phyloP scores from a whole-genome alignment of 2,329 filamentous ascomycete species.

The Monilinia fructicola region DNA sequence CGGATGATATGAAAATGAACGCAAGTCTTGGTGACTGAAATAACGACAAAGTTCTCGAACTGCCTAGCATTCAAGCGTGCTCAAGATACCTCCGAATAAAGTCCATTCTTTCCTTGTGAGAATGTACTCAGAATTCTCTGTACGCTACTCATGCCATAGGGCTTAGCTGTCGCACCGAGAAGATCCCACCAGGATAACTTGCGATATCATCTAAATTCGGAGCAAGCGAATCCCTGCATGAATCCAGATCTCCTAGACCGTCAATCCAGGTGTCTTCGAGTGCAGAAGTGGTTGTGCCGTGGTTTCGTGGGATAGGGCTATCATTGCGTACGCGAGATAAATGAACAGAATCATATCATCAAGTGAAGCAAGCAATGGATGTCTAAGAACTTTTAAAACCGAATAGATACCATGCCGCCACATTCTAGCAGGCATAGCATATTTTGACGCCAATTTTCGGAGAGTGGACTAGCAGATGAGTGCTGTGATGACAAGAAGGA shows the following conservation, averaged over 20 bases:
- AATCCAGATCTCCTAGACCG: constrained; percentile 78
- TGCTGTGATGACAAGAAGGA: not conserved
- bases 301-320: constrained; percentile 81
- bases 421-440: constrained; percentile 89
- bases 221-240: constrained; percentile 53
- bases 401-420: constrained; percentile 90
- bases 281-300: constrained; percentile 79
- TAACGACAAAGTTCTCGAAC: not conserved
- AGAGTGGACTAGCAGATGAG: not conserved
- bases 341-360: constrained; percentile 93
- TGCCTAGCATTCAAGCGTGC: not conserved
- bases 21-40: not conserved
- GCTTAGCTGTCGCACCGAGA: not conserved
- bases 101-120: not conserved
- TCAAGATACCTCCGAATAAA: not conserved
- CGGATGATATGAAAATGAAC: not conserved
- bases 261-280: constrained; percentile 86
- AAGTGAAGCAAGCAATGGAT: constrained; percentile 69
- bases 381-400: constrained; percentile 73
- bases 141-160: not conserved
- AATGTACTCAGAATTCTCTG: not conserved
- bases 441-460: constrained; percentile 66
- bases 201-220: not conserved
- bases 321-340: constrained; percentile 84
- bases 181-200: too few species aligned